Evolutionary conservation across 2,329 filamentous ascomycete species (phyloP), one percentile per base, ranked within the genome.

Genomic region (Fusarium clavum): DNA sequence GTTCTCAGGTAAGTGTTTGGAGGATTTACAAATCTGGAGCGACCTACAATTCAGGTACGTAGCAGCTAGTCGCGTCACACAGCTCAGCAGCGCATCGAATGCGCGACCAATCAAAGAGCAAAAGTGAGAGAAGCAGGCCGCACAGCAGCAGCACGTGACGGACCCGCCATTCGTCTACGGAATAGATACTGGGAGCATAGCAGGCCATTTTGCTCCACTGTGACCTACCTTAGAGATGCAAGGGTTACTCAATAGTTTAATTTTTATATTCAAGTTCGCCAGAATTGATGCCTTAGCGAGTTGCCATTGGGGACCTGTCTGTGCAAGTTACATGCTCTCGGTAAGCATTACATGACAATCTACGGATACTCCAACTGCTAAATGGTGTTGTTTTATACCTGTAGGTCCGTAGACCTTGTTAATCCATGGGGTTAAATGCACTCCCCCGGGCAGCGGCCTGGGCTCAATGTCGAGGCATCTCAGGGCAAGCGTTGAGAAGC

Each of bases 391-490:
- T 61, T 30, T 53, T 24, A 34, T 61, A 30, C 24, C 34, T 62
- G 30, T 45, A 67, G 68, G 58, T 61, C 34, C 47, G 30, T 55
- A 55, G 44, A 29, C 27, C 48, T 59, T 53, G 49, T 59, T 53
- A 48, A 58, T 46, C 52, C 20, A 77, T 75, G 75, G 72, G 72
- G 55, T 67, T 67, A 54, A 64, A 54, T 49, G 57, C 68, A 38
- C 54, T 77, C 45, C 57, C 72, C 44, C 56, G 52, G 71, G 70
- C 71, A 54, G 72, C 68, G 32, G 68, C 69, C 68, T 75, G 71
- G 72, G 61, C 70, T 64, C 68, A 67, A 18, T 63, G 58, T 53
- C 63, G 66, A 66, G 63, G 61, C 57, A 58, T 67, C 41, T 72
- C 67, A 46, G 54, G 63, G 10, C 73, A 62, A 29, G 40, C 48